phyloP scores from a whole-genome alignment of 495 filamentous ascomycete genomes.

The Neurospora sp. region DNA sequence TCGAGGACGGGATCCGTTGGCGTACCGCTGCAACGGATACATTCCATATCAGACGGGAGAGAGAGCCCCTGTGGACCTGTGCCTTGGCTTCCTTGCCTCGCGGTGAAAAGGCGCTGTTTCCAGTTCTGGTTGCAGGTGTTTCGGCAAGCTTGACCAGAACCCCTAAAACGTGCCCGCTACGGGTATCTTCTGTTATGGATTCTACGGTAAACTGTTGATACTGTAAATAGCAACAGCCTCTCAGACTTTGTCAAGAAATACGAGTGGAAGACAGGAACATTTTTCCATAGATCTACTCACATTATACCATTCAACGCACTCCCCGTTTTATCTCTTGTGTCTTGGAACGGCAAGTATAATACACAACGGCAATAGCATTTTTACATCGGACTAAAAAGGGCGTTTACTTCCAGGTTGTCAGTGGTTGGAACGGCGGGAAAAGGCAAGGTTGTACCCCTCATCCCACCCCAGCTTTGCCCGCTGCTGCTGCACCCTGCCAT shows the following conservation, averaged over 20 bases:
- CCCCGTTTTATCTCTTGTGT: background rate
- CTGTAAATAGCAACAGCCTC: background rate
- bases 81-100: background rate
- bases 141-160: background rate
- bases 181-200: background rate
- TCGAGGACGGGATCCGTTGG: background rate
- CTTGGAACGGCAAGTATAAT: background rate
- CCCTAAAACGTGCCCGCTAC: background rate
- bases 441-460: constrained; percentile 11
- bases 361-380: background rate
- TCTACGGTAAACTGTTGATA: background rate
- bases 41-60: background rate
- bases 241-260: background rate
- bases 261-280: background rate
- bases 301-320: background rate
- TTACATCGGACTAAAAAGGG: background rate
- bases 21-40: background rate
- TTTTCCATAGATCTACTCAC: background rate
- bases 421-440: background rate
- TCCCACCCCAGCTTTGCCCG: constrained; percentile 7
- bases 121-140: background rate
- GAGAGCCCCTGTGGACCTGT: background rate
- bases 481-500: background rate
- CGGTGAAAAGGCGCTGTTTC: background rate
- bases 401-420: background rate